Evolutionary conservation across 441 rosid species (phyloP).

Genomic region (Biscutella laevigata): DNA sequence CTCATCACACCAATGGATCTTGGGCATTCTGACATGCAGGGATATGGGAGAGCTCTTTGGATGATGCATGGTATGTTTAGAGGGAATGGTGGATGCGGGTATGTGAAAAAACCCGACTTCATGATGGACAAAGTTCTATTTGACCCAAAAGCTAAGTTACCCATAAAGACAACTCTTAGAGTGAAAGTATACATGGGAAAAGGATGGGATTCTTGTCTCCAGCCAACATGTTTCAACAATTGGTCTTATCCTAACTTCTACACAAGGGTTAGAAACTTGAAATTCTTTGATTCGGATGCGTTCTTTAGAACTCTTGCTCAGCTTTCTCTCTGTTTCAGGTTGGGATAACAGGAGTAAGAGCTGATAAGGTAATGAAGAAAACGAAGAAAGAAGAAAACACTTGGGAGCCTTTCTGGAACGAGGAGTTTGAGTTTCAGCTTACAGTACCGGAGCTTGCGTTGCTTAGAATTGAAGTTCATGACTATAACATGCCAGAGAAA

Average conservation of each 20-base stretch:
- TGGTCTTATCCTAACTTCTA: conserved; percentile 55
- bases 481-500: conserved; percentile 45
- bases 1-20: not conserved
- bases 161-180: conserved; percentile 31
- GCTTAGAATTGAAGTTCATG: conserved; percentile 42
- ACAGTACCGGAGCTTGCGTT: conserved; percentile 50
- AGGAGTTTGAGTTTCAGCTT: conserved; percentile 42
- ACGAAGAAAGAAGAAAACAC: conserved; percentile 42
- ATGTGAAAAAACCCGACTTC: conserved; percentile 59
- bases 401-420: conserved; percentile 55
- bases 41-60: conserved; percentile 52
- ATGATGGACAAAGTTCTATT: conserved; percentile 32
- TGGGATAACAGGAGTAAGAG: conserved; percentile 49
- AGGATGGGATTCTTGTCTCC: conserved; percentile 49
- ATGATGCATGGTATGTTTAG: conserved; percentile 72
- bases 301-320: not conserved
- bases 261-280: conserved; percentile 31
- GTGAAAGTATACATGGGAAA: conserved; percentile 57
- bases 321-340: conserved; percentile 30
- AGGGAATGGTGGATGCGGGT: conserved; percentile 63
- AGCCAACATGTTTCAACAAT: conserved; percentile 28
- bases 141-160: conserved; percentile 24
- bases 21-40: conserved; percentile 23
- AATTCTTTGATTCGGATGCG: not conserved
- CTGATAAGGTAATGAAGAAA: conserved; percentile 36